Evolutionary conservation across 306 rosid species (phyloP), one percentile per base, ranked within the genome.

Genomic region (Lablab purpureus): DNA sequence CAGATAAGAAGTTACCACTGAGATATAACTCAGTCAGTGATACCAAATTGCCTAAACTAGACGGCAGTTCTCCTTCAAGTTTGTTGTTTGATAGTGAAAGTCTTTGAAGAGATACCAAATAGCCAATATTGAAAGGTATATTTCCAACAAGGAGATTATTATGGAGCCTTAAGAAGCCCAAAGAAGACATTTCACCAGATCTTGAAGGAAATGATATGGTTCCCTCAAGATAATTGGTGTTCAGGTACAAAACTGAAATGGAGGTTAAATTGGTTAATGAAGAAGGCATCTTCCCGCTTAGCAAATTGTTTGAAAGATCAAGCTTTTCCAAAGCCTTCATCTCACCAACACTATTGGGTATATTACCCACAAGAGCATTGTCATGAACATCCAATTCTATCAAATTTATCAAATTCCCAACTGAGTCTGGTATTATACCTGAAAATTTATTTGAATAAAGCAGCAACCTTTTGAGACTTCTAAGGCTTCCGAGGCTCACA

Each of bases 221-320:
- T 66, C 92, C 92, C 60, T 82, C 82, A 40, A 89, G 87, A 77
- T 51, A 56, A 71, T 88, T 89, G 66, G 67, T 65, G 74, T 86
- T 85, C 65, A 86, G 13, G 71, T 73, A 80, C 73, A 89, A 9
- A 10, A 81, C 67, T 50, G 87, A 74, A 67, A 87, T 80, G 81
- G 72, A 67, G 22, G 84, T 67, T 40, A 86, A 75, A 68, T 89
- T 83, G 58, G 80, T 64, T 10, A 87, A 1, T 58, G 92, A 89
- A n/a, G 32, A 5, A 58, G 92, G 92, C 30, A 89, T 62, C 7
- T 78, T 55, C 65, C 90, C 90, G 7, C 66, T 62, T 22, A 89
- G 72, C 22, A 18, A 71, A 72, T 89, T 87, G 74, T 71, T 66
- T 21, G 90, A 87, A 73, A 89, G 80, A 72, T 85, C 89, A 67